phyloP scores from a whole-genome alignment of 495 filamentous ascomycete genomes.

The Cercophora sp. region DNA sequence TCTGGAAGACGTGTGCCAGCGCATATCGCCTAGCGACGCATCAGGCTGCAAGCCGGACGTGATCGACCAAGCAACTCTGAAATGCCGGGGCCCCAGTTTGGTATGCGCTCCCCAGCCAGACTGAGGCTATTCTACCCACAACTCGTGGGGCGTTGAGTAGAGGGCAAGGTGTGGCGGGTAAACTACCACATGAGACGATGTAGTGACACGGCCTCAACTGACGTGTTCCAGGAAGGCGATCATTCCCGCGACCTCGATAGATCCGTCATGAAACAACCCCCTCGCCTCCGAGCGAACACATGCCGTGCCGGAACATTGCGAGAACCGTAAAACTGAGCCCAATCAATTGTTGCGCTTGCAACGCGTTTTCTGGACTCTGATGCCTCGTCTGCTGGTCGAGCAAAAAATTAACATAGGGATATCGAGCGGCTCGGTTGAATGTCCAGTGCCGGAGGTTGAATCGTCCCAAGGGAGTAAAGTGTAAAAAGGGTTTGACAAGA shows the following conservation, averaged over 20 bases:
- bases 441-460: neutral
- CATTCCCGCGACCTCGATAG: conserved; percentile 15
- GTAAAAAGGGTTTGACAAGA: neutral
- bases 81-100: conserved; percentile 22
- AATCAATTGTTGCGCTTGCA: neutral
- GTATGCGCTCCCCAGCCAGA: conserved; percentile 10
- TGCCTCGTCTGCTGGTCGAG: too few relatives aligned
- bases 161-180: conserved; percentile 19
- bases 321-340: neutral
- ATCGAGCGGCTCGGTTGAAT: too few relatives aligned
- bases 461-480: neutral
- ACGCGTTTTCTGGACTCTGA: too few relatives aligned
- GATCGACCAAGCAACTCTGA: conserved; percentile 22
- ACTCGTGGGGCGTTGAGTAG: neutral
- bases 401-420: too few relatives aligned
- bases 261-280: conserved; percentile 6
- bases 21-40: conserved; percentile 21
- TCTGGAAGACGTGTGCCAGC: neutral
- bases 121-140: conserved; percentile 13
- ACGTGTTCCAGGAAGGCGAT: conserved; percentile 30
- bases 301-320: conserved; percentile 1
- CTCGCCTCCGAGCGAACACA: neutral
- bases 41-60: conserved; percentile 14
- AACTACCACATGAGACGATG: conserved; percentile 26
- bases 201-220: conserved; percentile 8